Evolutionary conservation across 805 yeast species (phyloP), one percentile per base, ranked within the genome.

Genomic region (Debaryomyces prosopidis): DNA sequence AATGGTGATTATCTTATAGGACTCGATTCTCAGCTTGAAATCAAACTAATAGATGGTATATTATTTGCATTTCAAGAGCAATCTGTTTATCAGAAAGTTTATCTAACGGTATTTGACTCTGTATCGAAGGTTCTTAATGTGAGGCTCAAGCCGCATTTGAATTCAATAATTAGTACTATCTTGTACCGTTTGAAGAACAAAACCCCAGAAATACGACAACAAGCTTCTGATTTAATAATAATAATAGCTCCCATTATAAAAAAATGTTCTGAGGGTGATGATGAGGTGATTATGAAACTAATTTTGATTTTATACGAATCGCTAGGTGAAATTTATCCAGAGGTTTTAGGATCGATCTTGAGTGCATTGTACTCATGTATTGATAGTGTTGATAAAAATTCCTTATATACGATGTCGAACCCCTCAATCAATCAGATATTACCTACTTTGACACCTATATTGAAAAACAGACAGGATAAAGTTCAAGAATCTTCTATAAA

Each of bases 261-360:
- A 52, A 59, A 69, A 10, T 87, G 96, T 60, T 79, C 75, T 7
- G 57, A 57, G 16, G 66, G 59, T 16, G 86, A 87, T 56, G 77
- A 76, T 30, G 82, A 76, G 10, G 65, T 87, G 43, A 59, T 92
- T 49, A 75, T 76, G 45, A 86, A 86, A 54, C 68, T 92, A 43
- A 83, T 90, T 4, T 77, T 87, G 17, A 84, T 91, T 12, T 69
- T 94, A 28, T 89, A 86, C 62, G 99, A 94, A 62, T 86, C 94
- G 11, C 73, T 94, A 8, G 99, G 99, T 15, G 99, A 94, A 60
- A 92, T 86, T 5, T 89, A 83, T 52, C 99, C 99, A 0, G 96
- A 90, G 42, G 97, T 90, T 2, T 70, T 94, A 38, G 97, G 96
- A 0, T 87, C 97, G 0, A 77, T 92, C 2, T 68, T 94, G 12